Evolutionary conservation across 2,329 filamentous ascomycete species (phyloP), one percentile per base, ranked within the genome.

Genomic region (Plectosphaerella cucumerina): DNA sequence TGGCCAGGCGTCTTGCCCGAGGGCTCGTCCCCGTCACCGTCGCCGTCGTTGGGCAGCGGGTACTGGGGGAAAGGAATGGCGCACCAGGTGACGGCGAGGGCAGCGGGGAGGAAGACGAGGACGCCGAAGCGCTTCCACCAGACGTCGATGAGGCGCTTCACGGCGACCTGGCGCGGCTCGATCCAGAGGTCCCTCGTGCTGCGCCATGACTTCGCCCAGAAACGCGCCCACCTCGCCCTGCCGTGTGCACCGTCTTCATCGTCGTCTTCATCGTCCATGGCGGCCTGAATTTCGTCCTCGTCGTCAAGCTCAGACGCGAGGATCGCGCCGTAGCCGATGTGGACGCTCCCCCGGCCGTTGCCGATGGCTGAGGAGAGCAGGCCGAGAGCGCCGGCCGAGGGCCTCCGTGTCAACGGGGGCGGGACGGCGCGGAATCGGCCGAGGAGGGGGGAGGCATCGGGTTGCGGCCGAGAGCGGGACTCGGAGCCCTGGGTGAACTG

Each of bases 401-500:
- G 47, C 37, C 61, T 59, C 37, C 63, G 61, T 22, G 62, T 61
- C 18, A 56, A 48, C 26, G 49, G 47, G 22, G 73, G 69, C 8
- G 80, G 81, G 17, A 86, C 81, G 53, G 83, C 84, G 54, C 83
- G 81, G 67, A 84, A 87, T 37, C 84, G 80, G 55, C 84, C 84
- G 2, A 86, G 77, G 9, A 86, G 69, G 21, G 84, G 82, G 17
- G 82, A 80, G 41, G 80, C 70, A 60, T 85, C 78, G 58, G 71
- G 72, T 52, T 74, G 74, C 53, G 69, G 66, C 47, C 74, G 73
- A 53, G 73, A 70, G 59, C 73, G 76, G 56, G 81, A 77, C 68
- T 86, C 84, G 61, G 71, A 76, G 65, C 83, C 84, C 62, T 83
- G 82, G 56, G 83, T 83, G 69, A 87, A 87, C 64, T 78, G 75